A percentile compares a stretch with the other conserved stretches of the same genome.
These are phyloP conservation scores for Phaseolus coccineus DNA, from an alignment of 331 rosid genomes.

Conservation along the genomic window DNA sequence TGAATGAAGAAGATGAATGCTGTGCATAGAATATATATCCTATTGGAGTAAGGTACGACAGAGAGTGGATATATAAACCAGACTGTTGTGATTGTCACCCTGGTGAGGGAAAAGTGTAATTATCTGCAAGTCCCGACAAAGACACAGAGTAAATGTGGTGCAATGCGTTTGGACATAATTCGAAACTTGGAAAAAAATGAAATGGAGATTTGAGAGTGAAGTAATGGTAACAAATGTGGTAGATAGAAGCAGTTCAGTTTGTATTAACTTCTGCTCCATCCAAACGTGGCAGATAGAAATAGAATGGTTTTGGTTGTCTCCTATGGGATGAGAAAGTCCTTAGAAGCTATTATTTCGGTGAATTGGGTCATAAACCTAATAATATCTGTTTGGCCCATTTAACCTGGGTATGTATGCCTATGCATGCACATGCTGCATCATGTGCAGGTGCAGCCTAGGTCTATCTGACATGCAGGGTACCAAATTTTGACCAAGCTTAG, in stretches of 20 bases:
- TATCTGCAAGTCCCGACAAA: background rate
- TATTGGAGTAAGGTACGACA: background rate
- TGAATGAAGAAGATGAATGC: no score
- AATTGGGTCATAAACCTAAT: background rate
- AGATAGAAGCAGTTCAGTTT: background rate
- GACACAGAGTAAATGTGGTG: conserved; percentile 28
- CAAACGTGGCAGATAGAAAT: background rate
- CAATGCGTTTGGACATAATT: conserved; percentile 4
- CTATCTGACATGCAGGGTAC: conserved; percentile 17
- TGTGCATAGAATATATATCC: background rate
- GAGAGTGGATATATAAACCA: background rate
- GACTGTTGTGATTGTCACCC: conserved; percentile 9
- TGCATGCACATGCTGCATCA: conserved; percentile 2
- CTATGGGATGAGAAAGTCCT: background rate
- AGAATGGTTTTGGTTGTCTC: background rate
- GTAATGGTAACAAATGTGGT: background rate
- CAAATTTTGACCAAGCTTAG: conserved; percentile 34
- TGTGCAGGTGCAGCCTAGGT: conserved; percentile 4
- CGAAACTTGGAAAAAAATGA: background rate
- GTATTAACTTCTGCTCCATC: conserved; percentile 21
- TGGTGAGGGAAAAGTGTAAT: conserved; percentile 10
- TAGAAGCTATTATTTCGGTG: background rate
- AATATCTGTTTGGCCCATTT: conserved; percentile 27
- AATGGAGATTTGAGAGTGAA: background rate
- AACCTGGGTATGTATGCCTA: background rate